Conservation (phyloP, 2,329 filamentous ascomycete species). For the Pezicula neosporulosa region DNA sequence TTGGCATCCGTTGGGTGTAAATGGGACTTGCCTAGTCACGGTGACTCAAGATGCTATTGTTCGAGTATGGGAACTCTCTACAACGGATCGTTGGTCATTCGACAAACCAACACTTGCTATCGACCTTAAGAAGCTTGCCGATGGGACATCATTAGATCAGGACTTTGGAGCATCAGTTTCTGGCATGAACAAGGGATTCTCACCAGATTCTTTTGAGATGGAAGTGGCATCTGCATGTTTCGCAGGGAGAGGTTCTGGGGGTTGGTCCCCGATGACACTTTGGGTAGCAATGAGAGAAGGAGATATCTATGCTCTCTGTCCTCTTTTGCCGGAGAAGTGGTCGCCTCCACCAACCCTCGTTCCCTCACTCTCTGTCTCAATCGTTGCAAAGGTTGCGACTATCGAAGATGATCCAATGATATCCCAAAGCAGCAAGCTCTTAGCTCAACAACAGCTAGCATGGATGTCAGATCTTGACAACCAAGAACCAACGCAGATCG, state of each 20-base stretch:
- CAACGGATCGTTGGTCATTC: slow-evolving; percentile 82
- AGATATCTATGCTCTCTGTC: slow-evolving; percentile 90
- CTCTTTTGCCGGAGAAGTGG: slow-evolving; percentile 85
- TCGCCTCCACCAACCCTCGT: slow-evolving; percentile 72
- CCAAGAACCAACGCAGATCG: slow-evolving; percentile 56
- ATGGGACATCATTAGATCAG: slow-evolving; percentile 77
- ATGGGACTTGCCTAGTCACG: slow-evolving; percentile 79
- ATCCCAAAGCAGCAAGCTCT: slow-evolving; percentile 48
- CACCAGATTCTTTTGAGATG: slow-evolving; percentile 88
- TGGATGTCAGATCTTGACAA: slow-evolving; percentile 66
- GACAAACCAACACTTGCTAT: slow-evolving; percentile 79
- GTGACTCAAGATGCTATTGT: slow-evolving; percentile 86
- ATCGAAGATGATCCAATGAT: slow-evolving; percentile 56
- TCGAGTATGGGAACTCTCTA: slow-evolving; percentile 84
- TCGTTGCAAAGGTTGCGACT: slow-evolving; percentile 69
- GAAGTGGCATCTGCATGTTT: slow-evolving; percentile 90
- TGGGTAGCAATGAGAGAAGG: slow-evolving; percentile 96
- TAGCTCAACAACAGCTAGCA: slow-evolving; percentile 61
- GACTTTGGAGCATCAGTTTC: slow-evolving; percentile 77
- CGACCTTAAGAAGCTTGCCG: slow-evolving; percentile 84
- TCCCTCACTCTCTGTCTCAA: slow-evolving; percentile 77
- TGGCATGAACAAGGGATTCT: slow-evolving; percentile 76
- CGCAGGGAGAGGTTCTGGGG: slow-evolving; percentile 60
- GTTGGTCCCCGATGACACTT: slow-evolving; percentile 94
- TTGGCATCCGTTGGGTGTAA: slow-evolving; percentile 90